phyloP scores from a whole-genome alignment of 306 rosid genomes.

The Calophaca sinica region DNA sequence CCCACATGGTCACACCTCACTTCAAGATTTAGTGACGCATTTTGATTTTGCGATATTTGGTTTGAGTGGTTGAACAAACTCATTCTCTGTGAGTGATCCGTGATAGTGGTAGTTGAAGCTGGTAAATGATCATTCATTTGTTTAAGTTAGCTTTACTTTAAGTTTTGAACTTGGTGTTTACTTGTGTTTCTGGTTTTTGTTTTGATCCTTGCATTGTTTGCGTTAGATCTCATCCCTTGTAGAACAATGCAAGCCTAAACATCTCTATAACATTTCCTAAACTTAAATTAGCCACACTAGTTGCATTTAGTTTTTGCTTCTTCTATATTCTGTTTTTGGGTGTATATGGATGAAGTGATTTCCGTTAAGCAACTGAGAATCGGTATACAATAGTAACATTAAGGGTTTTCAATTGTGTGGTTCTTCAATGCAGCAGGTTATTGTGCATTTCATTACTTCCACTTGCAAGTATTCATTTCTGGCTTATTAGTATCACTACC shows the following conservation, averaged over 20 bases:
- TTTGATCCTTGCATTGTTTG: constrained; percentile 27
- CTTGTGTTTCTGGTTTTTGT: constrained; percentile 50
- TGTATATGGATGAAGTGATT: neutral
- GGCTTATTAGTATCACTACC: neutral
- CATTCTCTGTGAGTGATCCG: constrained; percentile 23
- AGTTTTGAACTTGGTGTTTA: constrained; percentile 44
- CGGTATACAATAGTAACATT: neutral
- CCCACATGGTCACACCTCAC: neutral
- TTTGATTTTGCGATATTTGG: constrained; percentile 54
- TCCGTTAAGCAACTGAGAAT: neutral
- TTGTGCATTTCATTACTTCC: constrained; percentile 11
- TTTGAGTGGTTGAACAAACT: constrained; percentile 62
- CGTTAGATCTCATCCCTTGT: constrained; percentile 47
- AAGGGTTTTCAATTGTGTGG: constrained; percentile 12
- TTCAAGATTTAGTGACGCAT: constrained; percentile 34
- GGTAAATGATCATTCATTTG: constrained; percentile 39
- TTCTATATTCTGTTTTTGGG: constrained; percentile 1
- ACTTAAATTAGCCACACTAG: neutral
- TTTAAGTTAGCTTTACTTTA: constrained; percentile 26
- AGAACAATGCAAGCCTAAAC: constrained; percentile 35
- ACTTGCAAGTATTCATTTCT: neutral
- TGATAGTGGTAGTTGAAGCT: constrained; percentile 57
- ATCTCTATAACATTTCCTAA: neutral
- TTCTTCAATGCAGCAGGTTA: constrained; percentile 48
- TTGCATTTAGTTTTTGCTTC: too few species aligned